Evolutionary conservation across 352 stramenopile species (phyloP).

Genomic region (Pythium angustatum): DNA sequence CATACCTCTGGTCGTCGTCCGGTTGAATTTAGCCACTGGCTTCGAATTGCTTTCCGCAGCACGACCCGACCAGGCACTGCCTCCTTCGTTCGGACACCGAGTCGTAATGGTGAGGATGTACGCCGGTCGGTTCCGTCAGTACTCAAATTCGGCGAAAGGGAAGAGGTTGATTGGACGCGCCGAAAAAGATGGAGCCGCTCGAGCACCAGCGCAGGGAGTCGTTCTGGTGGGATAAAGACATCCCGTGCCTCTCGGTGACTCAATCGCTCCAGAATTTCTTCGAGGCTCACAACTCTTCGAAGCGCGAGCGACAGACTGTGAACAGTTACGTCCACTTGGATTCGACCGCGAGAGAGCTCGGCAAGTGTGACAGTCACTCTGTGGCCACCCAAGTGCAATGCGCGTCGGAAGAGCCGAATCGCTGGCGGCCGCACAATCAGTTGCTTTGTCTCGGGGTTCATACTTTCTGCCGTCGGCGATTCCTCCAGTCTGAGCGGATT

Average conservation of each 20-base stretch:
- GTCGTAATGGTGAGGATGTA: conserved; percentile 1
- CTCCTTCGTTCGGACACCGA: conserved; percentile 32
- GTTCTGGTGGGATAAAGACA: conserved; percentile 36
- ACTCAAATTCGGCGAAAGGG: neutral
- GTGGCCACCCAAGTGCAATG: conserved; percentile 45
- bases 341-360: conserved; percentile 55
- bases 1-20: conserved; percentile 15
- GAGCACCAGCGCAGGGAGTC: conserved; percentile 49
- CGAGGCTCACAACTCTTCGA: conserved; percentile 43
- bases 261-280: conserved; percentile 55
- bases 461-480: neutral
- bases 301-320: conserved; percentile 34
- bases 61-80: conserved; percentile 33
- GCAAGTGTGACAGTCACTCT: conserved; percentile 58
- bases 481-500: no score
- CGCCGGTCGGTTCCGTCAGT: neutral
- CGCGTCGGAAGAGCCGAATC: conserved; percentile 56
- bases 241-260: conserved; percentile 36
- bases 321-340: conserved; percentile 62
- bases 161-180: neutral
- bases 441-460: conserved; percentile 18
- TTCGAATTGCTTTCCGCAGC: conserved; percentile 38
- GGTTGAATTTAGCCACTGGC: conserved; percentile 19
- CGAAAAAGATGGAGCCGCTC: conserved; percentile 64
- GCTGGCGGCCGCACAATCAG: conserved; percentile 50